Base-by-base conservation (phyloP, 768 basidiomycete species). In the Mycena pura region DNA sequence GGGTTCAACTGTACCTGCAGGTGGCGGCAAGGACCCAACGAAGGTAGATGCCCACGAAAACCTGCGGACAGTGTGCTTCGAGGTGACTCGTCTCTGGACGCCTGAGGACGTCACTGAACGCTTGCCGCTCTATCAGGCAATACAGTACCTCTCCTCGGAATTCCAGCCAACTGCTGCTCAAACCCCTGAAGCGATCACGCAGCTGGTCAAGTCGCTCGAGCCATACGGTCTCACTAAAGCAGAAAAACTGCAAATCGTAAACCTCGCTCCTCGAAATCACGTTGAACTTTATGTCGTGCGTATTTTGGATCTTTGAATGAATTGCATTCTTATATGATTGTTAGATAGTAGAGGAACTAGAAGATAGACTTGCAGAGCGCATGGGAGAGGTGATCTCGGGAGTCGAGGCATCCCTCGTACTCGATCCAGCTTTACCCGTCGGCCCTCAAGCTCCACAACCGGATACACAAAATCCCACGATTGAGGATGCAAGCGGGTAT, bases 291-390 rank as follows among this genome's bases (percentile, higher is more conserved):
- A 97, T 69, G 90, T 93, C 57, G 95, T 96, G 65, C 44, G 93
- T 83, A 27, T 14, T 47, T 47, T 60, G 22, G 1, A 5, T 40
- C 15, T 27, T 44, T 28, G 10, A 15, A 17, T 49, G 21, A 17
- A 19, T 36, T 29, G 8, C 22, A 54, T 48, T 43, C 32, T n/a
- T n/a, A 47, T 3, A 44, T 21, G 9, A 38, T 19, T 15, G 39
- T n/a, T 52, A 97, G 95, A 90, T 96, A 54, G 86, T 98, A 9
- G 96, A 98, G 75, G 95, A 98, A 73, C 76, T 94, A 3, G 93
- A 95, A 73, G 90, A 92, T 64, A 84, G 95, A 41, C 82, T 95
- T 5, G 87, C 88, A 0, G 83, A 88, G 38, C 78, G 82, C 29
- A 87, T 90, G 75, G 84, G 89, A 3, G 85, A 88, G 9, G 85